Evolutionary conservation across 257 asterid genomes (phyloP), one percentile per base, ranked within the genome.

Genomic region (Avicennia marina): DNA sequence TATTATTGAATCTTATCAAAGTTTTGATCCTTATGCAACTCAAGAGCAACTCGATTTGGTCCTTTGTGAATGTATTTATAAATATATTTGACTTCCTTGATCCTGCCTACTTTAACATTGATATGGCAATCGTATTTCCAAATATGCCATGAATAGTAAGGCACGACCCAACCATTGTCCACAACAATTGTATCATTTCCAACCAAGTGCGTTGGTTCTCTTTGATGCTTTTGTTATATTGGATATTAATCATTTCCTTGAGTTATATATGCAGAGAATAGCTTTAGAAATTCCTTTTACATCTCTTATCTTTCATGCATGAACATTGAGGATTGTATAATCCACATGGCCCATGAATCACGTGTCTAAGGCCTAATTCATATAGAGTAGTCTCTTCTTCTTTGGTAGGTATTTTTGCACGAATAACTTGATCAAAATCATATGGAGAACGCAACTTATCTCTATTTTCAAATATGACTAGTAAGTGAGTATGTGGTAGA

Each of bases 201-300:
- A 2, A n/a, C 3, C 2, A 39, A 1, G 2, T 12, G 31, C 21
- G 1, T 0, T 19, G 13, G 2, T 16, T 34, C 48, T 4, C 29
- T n/a, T n/a, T n/a, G n/a, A n/a, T n/a, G 19, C 11, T 21, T 20
- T 12, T 21, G 12, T 20, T 55, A 55, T 11, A 34, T 0, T 20
- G 61, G 61, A 17, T 56, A 56, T 20, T 22, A 56, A 38, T 56
- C 29, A 53, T 56, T 38, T 22, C 20, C 60, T 21, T 9, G 47
- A 31, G 33, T 11, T 0, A 44, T 53, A 6, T 17, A 16, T 34
- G 18, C 1, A n/a, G 29, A 45, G n/a, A 18, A 21, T 38, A 5
- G 48, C 6, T 56, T 36, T 39, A 21, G 33, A 13, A 36, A 38
- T 56, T 39, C n/a, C 12, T 11, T 20, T 55, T 38, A 22, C 48